Evolutionary conservation across 106 monocot genomes (phyloP).

Genomic region (Amphibolis antarctica): DNA sequence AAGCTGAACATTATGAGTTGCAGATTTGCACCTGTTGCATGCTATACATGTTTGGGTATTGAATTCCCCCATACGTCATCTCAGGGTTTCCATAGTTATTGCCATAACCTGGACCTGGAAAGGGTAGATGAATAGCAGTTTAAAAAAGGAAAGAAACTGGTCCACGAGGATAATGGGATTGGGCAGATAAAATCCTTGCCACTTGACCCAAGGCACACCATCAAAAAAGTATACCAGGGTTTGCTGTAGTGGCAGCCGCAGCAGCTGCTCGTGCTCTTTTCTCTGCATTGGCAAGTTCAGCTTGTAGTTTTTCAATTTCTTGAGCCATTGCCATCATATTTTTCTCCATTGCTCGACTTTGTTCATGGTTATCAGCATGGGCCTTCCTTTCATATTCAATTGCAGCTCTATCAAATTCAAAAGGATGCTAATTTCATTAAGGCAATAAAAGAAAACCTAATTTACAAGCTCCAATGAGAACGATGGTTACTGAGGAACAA

Average conservation of each 20-base stretch:
- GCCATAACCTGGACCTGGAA: slow-evolving; percentile 2
- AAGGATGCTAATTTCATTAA: background rate
- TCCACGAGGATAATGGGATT: no score
- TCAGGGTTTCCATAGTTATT: slow-evolving; percentile 4
- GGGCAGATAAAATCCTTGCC: no score
- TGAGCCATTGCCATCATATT: slow-evolving; percentile 48
- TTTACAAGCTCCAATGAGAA: no score
- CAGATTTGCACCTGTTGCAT: slow-evolving; percentile 1
- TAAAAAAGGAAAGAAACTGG: no score
- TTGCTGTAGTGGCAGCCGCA: slow-evolving; percentile 27
- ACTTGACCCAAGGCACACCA: background rate
- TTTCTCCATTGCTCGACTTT: slow-evolving; percentile 64
- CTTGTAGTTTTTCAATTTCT: slow-evolving; percentile 62
- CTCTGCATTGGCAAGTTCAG: slow-evolving; percentile 70
- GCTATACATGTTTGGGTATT: slow-evolving; percentile 4
- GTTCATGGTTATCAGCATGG: slow-evolving; percentile 54
- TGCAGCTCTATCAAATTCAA: slow-evolving; percentile 47
- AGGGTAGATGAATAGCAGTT: background rate
- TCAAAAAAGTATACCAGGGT: slow-evolving; percentile 28
- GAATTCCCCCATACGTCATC: slow-evolving; percentile 10
- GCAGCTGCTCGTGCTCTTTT: slow-evolving; percentile 49
- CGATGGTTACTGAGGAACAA: no score
- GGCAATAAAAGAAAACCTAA: no score
- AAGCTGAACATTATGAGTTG: background rate
- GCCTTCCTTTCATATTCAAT: slow-evolving; percentile 84